Evolutionary conservation across 805 yeast species (phyloP).

Genomic region (Brettanomyces sp.): DNA sequence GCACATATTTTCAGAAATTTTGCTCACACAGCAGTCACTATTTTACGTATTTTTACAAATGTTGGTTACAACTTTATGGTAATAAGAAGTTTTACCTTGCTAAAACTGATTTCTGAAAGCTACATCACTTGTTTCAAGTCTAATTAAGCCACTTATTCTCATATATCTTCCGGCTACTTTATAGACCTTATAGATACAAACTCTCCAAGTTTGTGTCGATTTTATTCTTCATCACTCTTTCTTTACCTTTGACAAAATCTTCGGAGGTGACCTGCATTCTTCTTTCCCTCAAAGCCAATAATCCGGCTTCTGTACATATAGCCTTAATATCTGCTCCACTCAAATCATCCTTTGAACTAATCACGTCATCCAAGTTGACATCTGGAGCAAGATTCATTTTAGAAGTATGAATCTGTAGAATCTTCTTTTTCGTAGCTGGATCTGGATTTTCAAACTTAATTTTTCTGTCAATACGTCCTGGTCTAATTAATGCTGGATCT

Average conservation of each 20-base stretch:
- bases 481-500: slow-evolving; percentile 94
- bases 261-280: slow-evolving; percentile 95
- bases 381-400: slow-evolving; percentile 87
- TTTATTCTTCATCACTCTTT: slow-evolving; percentile 90
- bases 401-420: slow-evolving; percentile 82
- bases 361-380: slow-evolving; percentile 82
- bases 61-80: too few species aligned
- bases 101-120: too few species aligned
- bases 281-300: slow-evolving; percentile 90
- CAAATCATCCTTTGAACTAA: slow-evolving; percentile 83
- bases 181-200: slow-evolving; percentile 43
- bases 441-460: slow-evolving; percentile 95
- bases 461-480: slow-evolving; percentile 95
- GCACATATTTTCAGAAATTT: too few species aligned
- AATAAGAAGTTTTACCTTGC: too few species aligned
- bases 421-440: slow-evolving; percentile 84
- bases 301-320: slow-evolving; percentile 94
- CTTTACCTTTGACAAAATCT: slow-evolving; percentile 89
- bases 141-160: too few species aligned
- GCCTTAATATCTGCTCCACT: slow-evolving; percentile 98
- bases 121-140: too few species aligned
- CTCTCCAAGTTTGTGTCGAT: slow-evolving; percentile 95
- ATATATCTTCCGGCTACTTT: too few species aligned
- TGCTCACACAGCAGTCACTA: too few species aligned
- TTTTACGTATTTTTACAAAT: too few species aligned